phyloP scores from a whole-genome alignment of 164 flowering plant genomes.

The Vitis rotundifolia region DNA sequence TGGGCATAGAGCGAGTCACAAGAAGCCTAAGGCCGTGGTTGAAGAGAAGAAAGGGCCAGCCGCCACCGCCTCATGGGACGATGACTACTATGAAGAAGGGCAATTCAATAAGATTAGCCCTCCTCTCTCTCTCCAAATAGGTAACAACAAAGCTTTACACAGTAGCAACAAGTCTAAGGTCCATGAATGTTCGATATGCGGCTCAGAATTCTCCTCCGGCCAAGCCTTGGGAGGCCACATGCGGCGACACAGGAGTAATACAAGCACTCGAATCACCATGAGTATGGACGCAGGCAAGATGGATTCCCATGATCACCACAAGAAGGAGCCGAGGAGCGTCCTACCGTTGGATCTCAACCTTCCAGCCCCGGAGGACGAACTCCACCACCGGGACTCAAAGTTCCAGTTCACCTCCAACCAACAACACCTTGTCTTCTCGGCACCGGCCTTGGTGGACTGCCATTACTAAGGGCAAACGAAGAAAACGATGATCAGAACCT shows the following conservation, averaged over 20 bases:
- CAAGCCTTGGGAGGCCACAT: slow-evolving; percentile 77
- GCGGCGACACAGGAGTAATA: slow-evolving; percentile 49
- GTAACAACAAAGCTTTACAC: background rate
- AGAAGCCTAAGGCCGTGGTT: slow-evolving; percentile 30
- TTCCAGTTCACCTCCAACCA: slow-evolving; percentile 37
- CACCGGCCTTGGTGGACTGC: slow-evolving; percentile 64
- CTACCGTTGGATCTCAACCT: slow-evolving; percentile 74
- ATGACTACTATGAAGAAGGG: background rate
- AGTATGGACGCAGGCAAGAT: background rate
- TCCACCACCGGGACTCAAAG: slow-evolving; percentile 27
- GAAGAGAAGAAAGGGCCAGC: slow-evolving; percentile 17
- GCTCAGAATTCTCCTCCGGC: slow-evolving; percentile 55
- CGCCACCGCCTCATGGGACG: background rate
- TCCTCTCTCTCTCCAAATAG: background rate
- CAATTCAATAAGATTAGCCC: slow-evolving; percentile 10
- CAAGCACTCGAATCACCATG: background rate
- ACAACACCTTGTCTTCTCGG: slow-evolving; percentile 48
- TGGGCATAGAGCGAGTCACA: slow-evolving; percentile 75
- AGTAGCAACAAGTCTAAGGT: slow-evolving; percentile 26
- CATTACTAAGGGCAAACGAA: slow-evolving; percentile 29
- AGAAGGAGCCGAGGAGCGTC: slow-evolving; percentile 25
- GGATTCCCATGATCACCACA: too few species aligned
- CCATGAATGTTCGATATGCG: slow-evolving; percentile 68
- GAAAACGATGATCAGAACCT: background rate
- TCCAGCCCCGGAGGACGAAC: slow-evolving; percentile 78